A percentile compares a stretch with the other conserved stretches of the same genome.
These are phyloP conservation scores for Leccinum subtestaceum DNA, from an alignment of 768 basidiomycete genomes.

Conservation along the genomic window DNA sequence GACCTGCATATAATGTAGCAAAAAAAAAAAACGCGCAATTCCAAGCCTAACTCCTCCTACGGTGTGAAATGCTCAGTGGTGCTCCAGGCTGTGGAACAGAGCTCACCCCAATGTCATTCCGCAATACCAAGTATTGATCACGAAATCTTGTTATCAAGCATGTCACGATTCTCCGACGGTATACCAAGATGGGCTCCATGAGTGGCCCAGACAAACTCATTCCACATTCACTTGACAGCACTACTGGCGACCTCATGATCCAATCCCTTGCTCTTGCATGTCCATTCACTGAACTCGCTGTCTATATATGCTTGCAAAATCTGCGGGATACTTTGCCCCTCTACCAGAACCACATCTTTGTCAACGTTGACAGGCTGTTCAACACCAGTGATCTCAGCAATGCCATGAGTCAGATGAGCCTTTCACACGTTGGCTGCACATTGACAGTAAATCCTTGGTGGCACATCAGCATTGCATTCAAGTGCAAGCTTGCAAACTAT, in stretches of 20 bases:
- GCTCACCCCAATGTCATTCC: background rate
- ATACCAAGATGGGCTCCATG: background rate
- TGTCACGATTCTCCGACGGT: background rate
- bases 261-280: background rate
- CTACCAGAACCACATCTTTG: background rate
- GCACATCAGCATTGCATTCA: background rate
- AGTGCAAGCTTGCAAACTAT: background rate
- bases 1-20: too few relatives aligned
- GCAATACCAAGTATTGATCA: background rate
- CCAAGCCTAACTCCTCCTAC: background rate
- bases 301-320: background rate
- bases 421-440: background rate
- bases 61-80: background rate
- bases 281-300: background rate
- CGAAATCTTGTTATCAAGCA: background rate
- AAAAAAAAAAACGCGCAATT: background rate
- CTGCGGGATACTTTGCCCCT: rapidly evolving
- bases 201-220: background rate
- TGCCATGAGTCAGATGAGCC: background rate
- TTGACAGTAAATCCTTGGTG: background rate
- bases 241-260: background rate
- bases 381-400: background rate
- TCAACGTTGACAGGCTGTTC: background rate
- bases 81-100: background rate
- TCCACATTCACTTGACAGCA: background rate